Base-by-base conservation (phyloP, 2,329 filamentous ascomycete genomes). In the Chrysoporthe puriensis region DNA sequence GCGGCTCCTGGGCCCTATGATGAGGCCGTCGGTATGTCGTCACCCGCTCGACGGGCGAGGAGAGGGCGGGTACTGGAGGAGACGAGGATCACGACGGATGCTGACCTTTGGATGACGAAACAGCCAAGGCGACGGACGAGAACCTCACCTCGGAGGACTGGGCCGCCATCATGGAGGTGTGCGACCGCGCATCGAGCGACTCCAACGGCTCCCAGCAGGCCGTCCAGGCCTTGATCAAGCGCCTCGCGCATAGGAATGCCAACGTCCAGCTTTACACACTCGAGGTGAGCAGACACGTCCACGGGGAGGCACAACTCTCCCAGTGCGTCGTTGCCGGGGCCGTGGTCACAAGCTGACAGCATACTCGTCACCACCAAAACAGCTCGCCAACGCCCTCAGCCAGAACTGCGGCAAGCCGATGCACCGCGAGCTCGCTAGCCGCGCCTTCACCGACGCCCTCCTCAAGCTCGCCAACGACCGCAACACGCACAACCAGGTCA, bases 221-320 rank as follows among this genome's bases (percentile, higher is more conserved):
- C 16, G 92, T 96, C 65, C 91, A 93, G 75, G 91, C 93, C 76
- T 87, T 97, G 83, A 97, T 97, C 80, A 96, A 95, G 83, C 87
- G 94, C 54, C 85, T 97, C 66, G 93, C 94, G 66, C 94, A 97
- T 79, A 90, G 94, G 73, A 97, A 97, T 79, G 94, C 94, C 71
- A 97, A 97, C 78, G 94, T 97, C 36, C 94, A 97, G 81, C 88
- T 97, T 26, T 97, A 97, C 79, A 97, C 94, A 14, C 88, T 97
- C 69, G 93, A 96, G 85, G 90, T 92, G 76, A 57, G 81, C 74
- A 60, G 36, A 46, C 34, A 14, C n/a, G 32, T 44, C 11, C 26
- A 9, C 40, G 18, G 34, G n/a, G 21, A 6, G n/a, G 32, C 36
- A 13, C 48, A n/a, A 21, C 21, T 32, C 48, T 26, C 36, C 40